These are phyloP conservation scores for Blastosporella zonata DNA, from an alignment of 1,284 basidiomycete genomes.

Conservation along the genomic window DNA sequence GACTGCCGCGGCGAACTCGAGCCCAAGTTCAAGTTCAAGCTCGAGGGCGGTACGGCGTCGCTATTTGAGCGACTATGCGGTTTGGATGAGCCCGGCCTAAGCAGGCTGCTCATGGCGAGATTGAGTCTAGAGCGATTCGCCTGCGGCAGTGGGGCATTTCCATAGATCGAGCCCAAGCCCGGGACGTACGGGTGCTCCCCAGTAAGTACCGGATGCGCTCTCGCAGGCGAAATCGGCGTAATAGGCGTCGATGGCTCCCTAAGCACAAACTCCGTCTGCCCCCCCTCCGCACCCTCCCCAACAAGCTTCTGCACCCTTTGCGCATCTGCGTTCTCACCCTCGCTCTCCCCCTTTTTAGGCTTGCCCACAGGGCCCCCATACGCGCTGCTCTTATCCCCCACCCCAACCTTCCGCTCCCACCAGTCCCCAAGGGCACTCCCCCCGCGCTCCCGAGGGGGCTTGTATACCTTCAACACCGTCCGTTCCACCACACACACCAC, in stretches of 20 bases:
- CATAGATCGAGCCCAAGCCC: constrained; percentile 13
- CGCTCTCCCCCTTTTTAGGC: constrained; percentile 25
- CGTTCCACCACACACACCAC: constrained; percentile 92
- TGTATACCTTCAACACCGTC: constrained; percentile 86
- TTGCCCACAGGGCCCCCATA: constrained; percentile 20
- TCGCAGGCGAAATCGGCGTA: constrained; percentile 13
- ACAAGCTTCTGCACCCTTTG: constrained; percentile 15
- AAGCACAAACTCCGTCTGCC: constrained; percentile 12
- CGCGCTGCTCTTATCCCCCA: constrained; percentile 46
- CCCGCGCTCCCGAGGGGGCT: constrained; percentile 47
- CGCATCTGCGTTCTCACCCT: constrained; percentile 12
- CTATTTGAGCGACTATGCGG: constrained; percentile 36
- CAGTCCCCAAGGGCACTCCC: constrained; percentile 55
- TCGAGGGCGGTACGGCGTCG: constrained; percentile 27
- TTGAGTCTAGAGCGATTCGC: constrained; percentile 22
- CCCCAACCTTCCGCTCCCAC: constrained; percentile 76
- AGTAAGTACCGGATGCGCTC: constrained; percentile 15
- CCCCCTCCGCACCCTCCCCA: constrained; percentile 13
- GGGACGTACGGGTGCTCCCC: constrained; percentile 17
- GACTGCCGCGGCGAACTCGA: constrained; percentile 33
- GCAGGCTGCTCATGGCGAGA: constrained; percentile 26
- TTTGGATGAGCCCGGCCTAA: constrained; percentile 27
- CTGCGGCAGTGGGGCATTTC: constrained; percentile 6
- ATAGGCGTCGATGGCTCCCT: constrained; percentile 8
- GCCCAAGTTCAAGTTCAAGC: constrained; percentile 8